Evolutionary conservation across 768 basidiomycete species (phyloP).

Genomic region (Rubroboletus satanas): DNA sequence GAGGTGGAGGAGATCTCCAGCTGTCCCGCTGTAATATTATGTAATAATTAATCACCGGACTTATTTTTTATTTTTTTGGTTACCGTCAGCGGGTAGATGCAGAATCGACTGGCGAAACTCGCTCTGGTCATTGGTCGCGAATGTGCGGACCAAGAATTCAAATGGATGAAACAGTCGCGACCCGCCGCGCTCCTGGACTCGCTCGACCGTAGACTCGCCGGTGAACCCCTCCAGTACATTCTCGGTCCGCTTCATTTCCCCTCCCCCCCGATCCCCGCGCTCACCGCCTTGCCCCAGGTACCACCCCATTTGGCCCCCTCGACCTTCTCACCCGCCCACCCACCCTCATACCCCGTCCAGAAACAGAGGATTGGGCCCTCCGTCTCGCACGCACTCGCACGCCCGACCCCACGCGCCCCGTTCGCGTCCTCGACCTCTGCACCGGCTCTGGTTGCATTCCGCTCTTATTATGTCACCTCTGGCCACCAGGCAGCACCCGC

Average conservation of each 20-base stretch:
- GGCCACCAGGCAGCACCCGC: slow-evolving; percentile 49
- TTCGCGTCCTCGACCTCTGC: slow-evolving; percentile 78
- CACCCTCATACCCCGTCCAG: slow-evolving; percentile 89
- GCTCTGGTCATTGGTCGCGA: slow-evolving; percentile 32
- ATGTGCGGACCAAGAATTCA: slow-evolving; percentile 40
- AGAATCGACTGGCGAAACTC: slow-evolving; percentile 29
- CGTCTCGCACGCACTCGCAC: slow-evolving; percentile 50
- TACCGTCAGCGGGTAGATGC: not conserved
- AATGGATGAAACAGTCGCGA: slow-evolving; percentile 43
- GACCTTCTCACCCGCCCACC: slow-evolving; percentile 70
- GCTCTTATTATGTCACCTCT: slow-evolving; percentile 69
- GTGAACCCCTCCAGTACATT: slow-evolving; percentile 90
- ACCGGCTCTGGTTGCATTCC: slow-evolving; percentile 93
- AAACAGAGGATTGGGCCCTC: slow-evolving; percentile 83
- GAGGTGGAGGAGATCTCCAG: slow-evolving; percentile 12
- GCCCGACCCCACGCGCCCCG: slow-evolving; percentile 23
- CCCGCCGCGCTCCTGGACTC: slow-evolving; percentile 31
- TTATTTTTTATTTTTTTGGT: not conserved
- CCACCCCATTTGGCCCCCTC: slow-evolving; percentile 85
- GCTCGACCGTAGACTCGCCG: slow-evolving; percentile 55
- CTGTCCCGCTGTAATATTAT: slow-evolving; percentile 8
- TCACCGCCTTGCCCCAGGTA: slow-evolving; percentile 37
- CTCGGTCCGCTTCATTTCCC: slow-evolving; percentile 49
- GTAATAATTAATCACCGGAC: slow-evolving; percentile 11
- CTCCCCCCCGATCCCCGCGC: not conserved